Base-by-base conservation (phyloP, 2,329 filamentous ascomycete genomes). In the Ophiocordyceps camponoti-floridani region DNA sequence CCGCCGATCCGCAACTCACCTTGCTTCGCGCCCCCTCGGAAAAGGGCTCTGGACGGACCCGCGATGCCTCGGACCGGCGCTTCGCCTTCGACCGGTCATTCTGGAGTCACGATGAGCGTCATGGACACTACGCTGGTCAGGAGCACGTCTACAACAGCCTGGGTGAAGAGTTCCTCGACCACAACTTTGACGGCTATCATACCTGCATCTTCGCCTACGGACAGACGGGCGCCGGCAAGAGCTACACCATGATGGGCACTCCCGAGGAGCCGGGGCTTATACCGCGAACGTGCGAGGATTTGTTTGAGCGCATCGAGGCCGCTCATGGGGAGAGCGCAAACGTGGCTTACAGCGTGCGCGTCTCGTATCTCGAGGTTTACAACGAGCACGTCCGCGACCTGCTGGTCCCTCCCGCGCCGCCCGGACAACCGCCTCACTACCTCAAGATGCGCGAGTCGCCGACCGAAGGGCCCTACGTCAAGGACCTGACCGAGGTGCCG, bases 131-230 rank as follows among this genome's bases (percentile, higher is more conserved):
- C 59, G 88, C 91, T 4, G 75, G 82, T 48, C 91, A 98, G 60
- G 84, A 87, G 55, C 84, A 95, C 55, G 82, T 98, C 46, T 96
- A 98, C 69, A 85, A 91, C 56, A 83, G 82, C 47, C 73, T 98
- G 23, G 91, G 91, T 45, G 87, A 95, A 61, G 91, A 96, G 58
- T 96, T 98, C 53, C 73, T 98, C 49, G 91, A 98, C 62, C 91
- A 98, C 72, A 98, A 98, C 66, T 98, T 98, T 56, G 88, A 95
- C 59, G 91, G 91, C 50, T 98, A 98, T 66, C 89, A 98, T 64
- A 98, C 91, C 0, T 98, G 91, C 62, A 98, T 98, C 53, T 96
- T 98, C 58, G 91, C 91, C 48, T 96, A 98, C 57, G 91, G 91
- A 11, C 91, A 98, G 68, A 98, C 91, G 0, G 91, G 91, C 23